Evolutionary conservation across 164 flowering plant genomes (phyloP).

Genomic region (Chloranthus sessilifolius): DNA sequence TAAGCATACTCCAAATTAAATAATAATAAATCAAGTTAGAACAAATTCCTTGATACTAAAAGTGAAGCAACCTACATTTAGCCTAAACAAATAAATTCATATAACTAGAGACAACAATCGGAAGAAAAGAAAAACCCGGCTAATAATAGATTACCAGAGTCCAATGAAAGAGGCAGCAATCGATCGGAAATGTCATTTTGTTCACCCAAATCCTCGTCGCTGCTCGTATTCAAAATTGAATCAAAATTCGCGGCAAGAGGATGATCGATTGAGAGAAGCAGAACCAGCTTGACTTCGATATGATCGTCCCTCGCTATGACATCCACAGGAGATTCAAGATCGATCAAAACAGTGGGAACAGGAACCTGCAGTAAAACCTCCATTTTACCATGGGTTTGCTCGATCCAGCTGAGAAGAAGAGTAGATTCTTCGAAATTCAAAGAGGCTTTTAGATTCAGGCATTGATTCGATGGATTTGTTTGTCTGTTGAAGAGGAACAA

Average conservation of each 20-base stretch:
- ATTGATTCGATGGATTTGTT: slow-evolving; percentile 37
- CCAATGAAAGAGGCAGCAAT: slow-evolving; percentile 35
- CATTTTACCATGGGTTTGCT: slow-evolving; percentile 7
- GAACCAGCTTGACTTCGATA: slow-evolving; percentile 66
- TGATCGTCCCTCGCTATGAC: slow-evolving; percentile 57
- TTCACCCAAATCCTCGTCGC: background rate
- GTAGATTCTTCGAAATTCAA: slow-evolving; percentile 28
- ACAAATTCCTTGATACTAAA: too few species aligned
- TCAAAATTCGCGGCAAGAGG: slow-evolving; percentile 51
- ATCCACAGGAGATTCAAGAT: slow-evolving; percentile 47
- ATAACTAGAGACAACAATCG: too few species aligned
- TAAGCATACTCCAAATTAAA: too few species aligned
- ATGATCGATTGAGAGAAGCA: slow-evolving; percentile 84
- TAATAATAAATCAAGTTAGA: too few species aligned
- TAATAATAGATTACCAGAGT: slow-evolving; percentile 39
- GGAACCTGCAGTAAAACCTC: slow-evolving; percentile 50
- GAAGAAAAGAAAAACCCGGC: background rate
- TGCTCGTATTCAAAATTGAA: slow-evolving; percentile 27
- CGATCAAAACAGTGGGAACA: slow-evolving; percentile 66
- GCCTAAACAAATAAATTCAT: too few species aligned
- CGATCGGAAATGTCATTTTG: slow-evolving; percentile 13
- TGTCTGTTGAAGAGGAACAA: slow-evolving; percentile 54
- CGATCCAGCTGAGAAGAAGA: slow-evolving; percentile 41
- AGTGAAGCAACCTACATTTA: too few species aligned
- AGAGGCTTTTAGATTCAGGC: slow-evolving; percentile 32